Percentiles rank a stretch among this genome's conserved stretches.
Conservation (phyloP, 345 rosid species). For the Ceriops zippeliana region DNA sequence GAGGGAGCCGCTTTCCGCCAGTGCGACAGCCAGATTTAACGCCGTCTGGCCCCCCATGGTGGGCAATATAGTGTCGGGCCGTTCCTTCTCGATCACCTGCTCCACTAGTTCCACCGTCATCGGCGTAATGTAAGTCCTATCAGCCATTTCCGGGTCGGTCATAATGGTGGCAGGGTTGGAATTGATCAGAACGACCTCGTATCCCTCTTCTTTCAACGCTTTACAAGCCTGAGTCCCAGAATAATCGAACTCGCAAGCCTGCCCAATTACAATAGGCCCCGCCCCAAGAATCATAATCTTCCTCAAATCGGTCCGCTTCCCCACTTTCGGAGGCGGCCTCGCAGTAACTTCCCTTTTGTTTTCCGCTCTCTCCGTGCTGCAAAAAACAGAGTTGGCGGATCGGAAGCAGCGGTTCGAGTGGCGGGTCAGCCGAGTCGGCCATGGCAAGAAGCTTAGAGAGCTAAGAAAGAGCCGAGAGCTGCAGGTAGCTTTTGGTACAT, state of each 20-base stretch:
- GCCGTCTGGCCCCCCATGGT: conserved; percentile 99
- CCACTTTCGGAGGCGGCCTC: conserved; percentile 11
- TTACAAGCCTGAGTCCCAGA: conserved; percentile 97
- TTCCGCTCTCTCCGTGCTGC: conserved; percentile 4
- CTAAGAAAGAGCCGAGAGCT: too few species aligned
- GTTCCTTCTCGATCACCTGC: conserved; percentile 73
- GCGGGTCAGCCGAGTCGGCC: neutral
- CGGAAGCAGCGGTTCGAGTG: neutral
- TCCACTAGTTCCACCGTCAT: conserved; percentile 90
- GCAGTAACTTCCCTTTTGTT: neutral
- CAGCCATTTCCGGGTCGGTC: conserved; percentile 95
- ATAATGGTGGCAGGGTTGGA: conserved; percentile 98
- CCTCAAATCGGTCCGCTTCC: conserved; percentile 79
- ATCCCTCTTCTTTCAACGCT: conserved; percentile 86
- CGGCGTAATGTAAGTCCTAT: conserved; percentile 80
- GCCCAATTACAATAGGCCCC: conserved; percentile 97
- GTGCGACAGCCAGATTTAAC: conserved; percentile 79
- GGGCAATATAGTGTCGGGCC: conserved; percentile 85
- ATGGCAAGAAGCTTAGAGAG: too few species aligned
- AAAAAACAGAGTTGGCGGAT: neutral
- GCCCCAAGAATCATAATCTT: conserved; percentile 93
- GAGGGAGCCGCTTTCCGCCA: conserved; percentile 73
- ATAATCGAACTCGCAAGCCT: conserved; percentile 97
- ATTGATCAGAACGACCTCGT: conserved; percentile 74
- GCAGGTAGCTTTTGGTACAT: too few species aligned